Conservation (phyloP, 129 eudicot genomes). For the Flaveria linearis region DNA sequence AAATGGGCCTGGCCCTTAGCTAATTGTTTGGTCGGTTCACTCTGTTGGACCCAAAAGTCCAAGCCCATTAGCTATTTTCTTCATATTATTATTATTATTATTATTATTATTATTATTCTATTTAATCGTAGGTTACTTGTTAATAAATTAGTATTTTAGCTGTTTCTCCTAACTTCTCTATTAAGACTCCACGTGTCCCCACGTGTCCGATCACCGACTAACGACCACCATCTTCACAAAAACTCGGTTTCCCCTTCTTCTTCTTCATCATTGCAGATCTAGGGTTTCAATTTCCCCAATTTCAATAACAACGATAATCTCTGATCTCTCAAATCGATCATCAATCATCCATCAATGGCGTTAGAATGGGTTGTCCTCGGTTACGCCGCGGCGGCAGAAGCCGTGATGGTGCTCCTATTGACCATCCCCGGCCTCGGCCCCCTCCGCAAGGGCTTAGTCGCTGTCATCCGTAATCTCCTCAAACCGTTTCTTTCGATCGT, state of each 20-base stretch:
- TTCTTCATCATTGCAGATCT: constrained; percentile 28
- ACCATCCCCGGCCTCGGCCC: constrained; percentile 71
- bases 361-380: constrained; percentile 77
- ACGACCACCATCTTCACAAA: constrained; percentile 11
- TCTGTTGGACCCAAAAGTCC: not conserved
- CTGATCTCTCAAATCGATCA: too few relatives aligned
- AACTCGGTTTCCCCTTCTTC: constrained; percentile 23
- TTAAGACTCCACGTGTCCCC: constrained; percentile 30
- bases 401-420: constrained; percentile 66
- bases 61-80: not conserved
- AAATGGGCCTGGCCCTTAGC: not conserved
- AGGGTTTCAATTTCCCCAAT: constrained; percentile 21
- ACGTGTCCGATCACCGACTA: constrained; percentile 37
- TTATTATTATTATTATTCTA: too few relatives aligned
- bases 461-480: constrained; percentile 58
- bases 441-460: constrained; percentile 65
- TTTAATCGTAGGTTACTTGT: not conserved
- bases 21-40: not conserved
- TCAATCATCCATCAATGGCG: constrained; percentile 48
- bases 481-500: constrained; percentile 77
- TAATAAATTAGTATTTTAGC: not conserved
- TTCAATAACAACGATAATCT: too few relatives aligned
- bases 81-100: too few relatives aligned
- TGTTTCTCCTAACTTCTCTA: constrained; percentile 26
- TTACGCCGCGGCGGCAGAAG: constrained; percentile 83